A percentile compares a stretch with the other conserved stretches of the same genome.
These are phyloP conservation scores for Fragosphaeria purpurea DNA, from an alignment of 2,329 filamentous ascomycete genomes.

Conservation along the genomic window DNA sequence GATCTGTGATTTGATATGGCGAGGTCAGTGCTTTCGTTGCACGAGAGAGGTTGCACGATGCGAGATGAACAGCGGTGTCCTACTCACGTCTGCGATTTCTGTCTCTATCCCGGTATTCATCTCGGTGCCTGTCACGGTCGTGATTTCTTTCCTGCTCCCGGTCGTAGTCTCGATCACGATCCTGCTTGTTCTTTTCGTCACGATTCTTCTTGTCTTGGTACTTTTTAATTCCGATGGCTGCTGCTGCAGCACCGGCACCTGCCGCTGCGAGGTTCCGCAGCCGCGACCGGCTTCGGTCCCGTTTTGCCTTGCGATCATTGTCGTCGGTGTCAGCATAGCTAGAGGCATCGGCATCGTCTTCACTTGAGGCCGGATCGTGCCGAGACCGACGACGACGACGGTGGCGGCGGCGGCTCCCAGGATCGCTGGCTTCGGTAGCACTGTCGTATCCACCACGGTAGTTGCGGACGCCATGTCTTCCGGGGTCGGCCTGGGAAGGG, in stretches of 20 bases:
- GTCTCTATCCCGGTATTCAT: conserved; percentile 20
- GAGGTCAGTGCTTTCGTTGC: too few relatives aligned
- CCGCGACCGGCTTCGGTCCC: conserved; percentile 39
- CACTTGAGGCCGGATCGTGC: neutral
- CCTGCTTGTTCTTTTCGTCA: conserved; percentile 23
- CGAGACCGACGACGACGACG: conserved; percentile 26
- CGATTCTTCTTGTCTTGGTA: conserved; percentile 41
- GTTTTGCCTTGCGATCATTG: neutral
- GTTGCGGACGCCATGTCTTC: conserved; percentile 13
- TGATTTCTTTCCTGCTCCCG: conserved; percentile 19
- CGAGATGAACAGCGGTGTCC: too few relatives aligned
- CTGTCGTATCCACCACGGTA: conserved; percentile 32
- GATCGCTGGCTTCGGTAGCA: conserved; percentile 31
- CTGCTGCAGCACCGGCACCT: conserved; percentile 46
- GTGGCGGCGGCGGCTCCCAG: conserved; percentile 17
- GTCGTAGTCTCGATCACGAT: conserved; percentile 12
- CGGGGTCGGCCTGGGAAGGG: conserved; percentile 23
- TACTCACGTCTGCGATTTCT: neutral
- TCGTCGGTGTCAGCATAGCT: conserved; percentile 1
- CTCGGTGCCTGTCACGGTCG: conserved; percentile 21
- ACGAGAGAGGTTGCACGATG: too few relatives aligned
- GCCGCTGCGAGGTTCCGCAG: conserved; percentile 46
- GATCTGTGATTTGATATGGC: conserved; percentile 12
- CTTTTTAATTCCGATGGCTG: conserved; percentile 53
- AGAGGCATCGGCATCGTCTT: conserved; percentile 15